Evolutionary conservation across 257 asterid species (phyloP), one percentile per base, ranked within the genome.

Genomic region (Solanum pennellii): DNA sequence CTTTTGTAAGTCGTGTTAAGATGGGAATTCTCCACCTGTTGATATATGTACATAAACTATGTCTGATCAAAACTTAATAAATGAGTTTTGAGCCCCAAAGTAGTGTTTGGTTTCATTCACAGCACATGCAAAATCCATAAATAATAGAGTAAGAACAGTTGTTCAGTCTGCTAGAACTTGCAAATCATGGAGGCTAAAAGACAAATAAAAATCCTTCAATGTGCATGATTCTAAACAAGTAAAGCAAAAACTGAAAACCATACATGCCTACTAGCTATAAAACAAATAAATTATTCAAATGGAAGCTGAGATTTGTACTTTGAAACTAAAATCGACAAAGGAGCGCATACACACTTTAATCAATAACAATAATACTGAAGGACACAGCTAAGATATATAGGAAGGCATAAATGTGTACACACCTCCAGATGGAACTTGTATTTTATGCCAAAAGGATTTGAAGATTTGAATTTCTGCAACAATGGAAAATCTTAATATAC

Each of bases 361-460:
- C 25, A 47, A 29, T 29, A 82, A 27, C 69, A 82, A 49, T 10
- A 49, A 29, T 41, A 7, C 27, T 29, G 9, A 9, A 45, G 84
- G 66, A 79, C 66, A 1, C 42, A 45, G 84, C 41, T 45, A 79
- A 27, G 9, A 45, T 29, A 29, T 31, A 49, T 49, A 82, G 45
- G 41, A 79, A 82, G 85, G 45, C 85, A 49, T 11, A 18, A 37
- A 29, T 9, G 31, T 29, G 76, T 89, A 95, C 84, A 73, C n/a
- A 86, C 98, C 99, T 97, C 98, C 14, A 97, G 93, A 88, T 97
- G 99, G 91, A 97, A 97, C 89, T 91, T 93, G 95, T 97, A 97
- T 87, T 95, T 91, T 92, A 97, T 94, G 89, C 99, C 99, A 62
- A 95, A 97, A 45, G 99, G 99, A 88, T 91, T 92, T 68, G 98